phyloP scores from a whole-genome alignment of 2,329 filamentous ascomycete species.

The Colletotrichum chrysophilum region DNA sequence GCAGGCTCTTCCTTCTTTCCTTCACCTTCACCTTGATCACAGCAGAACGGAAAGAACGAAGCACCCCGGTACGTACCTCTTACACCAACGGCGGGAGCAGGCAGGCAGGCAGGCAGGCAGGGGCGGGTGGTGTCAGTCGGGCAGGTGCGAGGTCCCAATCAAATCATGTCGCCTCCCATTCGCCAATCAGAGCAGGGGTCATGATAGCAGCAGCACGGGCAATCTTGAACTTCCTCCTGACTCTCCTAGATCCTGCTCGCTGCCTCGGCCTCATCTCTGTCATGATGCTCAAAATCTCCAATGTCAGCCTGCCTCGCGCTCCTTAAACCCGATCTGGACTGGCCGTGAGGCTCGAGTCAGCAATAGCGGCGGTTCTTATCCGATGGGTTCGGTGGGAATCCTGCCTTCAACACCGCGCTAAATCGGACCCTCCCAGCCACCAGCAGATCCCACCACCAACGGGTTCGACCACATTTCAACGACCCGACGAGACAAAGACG shows the following conservation, averaged over 20 bases:
- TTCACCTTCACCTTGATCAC: neutral
- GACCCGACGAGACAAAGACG: neutral
- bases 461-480: neutral
- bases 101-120: neutral
- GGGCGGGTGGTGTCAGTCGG: neutral
- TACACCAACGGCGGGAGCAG: neutral
- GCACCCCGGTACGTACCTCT: neutral
- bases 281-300: neutral
- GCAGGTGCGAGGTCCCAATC: neutral
- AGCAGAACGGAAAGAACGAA: neutral
- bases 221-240: neutral
- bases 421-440: neutral
- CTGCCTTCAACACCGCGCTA: neutral
- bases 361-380: neutral
- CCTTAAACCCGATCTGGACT: neutral
- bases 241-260: neutral
- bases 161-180: neutral
- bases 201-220: neutral
- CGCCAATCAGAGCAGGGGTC: neutral
- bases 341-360: neutral
- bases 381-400: neutral
- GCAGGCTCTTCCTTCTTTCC: neutral
- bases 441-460: neutral
- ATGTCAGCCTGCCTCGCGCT: neutral
- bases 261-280: neutral